phyloP scores from a whole-genome alignment of 306 rosid species.

The Echinosophora koreensis region DNA sequence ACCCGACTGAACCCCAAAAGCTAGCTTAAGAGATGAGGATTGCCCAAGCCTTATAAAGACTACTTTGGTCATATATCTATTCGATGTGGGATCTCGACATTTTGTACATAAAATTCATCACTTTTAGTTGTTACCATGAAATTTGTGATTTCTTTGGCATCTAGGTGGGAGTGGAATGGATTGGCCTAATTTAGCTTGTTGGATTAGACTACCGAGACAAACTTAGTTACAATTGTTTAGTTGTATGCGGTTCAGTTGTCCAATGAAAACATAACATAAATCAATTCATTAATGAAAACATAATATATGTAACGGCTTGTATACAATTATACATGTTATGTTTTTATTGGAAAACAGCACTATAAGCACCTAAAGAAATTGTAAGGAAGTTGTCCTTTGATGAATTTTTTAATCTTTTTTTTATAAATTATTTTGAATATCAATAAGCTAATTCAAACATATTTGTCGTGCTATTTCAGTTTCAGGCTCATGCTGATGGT shows the following conservation, averaged over 20 bases:
- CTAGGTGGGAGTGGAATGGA: not conserved
- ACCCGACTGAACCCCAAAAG: too few relatives aligned
- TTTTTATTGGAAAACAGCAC: not conserved
- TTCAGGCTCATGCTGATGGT: constrained; percentile 52
- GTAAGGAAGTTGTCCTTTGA: not conserved
- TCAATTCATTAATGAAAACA: not conserved
- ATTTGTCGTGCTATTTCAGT: too few relatives aligned
- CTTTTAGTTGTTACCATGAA: not conserved
- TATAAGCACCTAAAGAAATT: not conserved
- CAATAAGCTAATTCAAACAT: not conserved
- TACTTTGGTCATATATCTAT: too few relatives aligned
- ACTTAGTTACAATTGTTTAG: not conserved
- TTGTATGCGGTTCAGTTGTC: not conserved
- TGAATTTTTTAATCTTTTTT: too few relatives aligned
- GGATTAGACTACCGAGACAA: not conserved
- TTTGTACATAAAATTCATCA: too few relatives aligned
- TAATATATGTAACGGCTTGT: too few relatives aligned
- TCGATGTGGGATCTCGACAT: too few relatives aligned
- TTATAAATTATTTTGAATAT: too few relatives aligned
- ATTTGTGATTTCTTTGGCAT: not conserved
- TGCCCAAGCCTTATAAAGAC: too few relatives aligned
- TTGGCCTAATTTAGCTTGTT: not conserved
- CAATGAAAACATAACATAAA: not conserved
- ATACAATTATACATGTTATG: too few relatives aligned
- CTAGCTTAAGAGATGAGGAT: too few relatives aligned